A percentile compares a stretch with the other conserved stretches of the same genome.
Evolutionary conservation across 2,329 filamentous ascomycete species (phyloP).

Genomic region (Ascosphaera acerosa): DNA sequence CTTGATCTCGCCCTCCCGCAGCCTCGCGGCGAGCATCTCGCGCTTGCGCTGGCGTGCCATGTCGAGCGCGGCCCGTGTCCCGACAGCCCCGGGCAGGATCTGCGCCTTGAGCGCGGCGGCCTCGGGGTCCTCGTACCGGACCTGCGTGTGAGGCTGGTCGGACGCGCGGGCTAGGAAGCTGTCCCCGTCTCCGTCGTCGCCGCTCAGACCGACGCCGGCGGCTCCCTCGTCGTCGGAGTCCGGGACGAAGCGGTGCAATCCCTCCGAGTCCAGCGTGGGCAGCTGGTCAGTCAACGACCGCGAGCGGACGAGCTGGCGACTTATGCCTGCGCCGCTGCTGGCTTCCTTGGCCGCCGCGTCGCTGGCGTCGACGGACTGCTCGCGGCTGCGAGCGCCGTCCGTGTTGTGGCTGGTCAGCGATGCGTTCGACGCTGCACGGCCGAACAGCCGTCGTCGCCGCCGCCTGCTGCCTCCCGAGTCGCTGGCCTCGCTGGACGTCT

Average conservation of each 20-base stretch:
- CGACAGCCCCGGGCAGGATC: conserved; percentile 9
- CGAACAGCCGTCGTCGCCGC: conserved; percentile 16
- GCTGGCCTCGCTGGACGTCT: conserved; percentile 10
- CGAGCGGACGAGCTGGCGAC: conserved; percentile 6
- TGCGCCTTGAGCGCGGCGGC: conserved; percentile 31
- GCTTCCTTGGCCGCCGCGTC: conserved; percentile 15
- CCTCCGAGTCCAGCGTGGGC: conserved; percentile 2
- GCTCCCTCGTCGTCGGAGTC: conserved; percentile 3
- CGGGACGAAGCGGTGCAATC: conserved; percentile 1
- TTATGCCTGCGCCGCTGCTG: conserved; percentile 16
- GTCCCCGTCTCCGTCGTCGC: no score
- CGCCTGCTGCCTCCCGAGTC: conserved; percentile 7
- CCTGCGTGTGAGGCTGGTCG: conserved; percentile 14
- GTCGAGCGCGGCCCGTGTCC: no score
- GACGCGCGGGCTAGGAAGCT: no score
- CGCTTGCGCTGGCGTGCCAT: no score
- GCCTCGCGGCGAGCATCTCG: no score
- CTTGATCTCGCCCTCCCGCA: no score
- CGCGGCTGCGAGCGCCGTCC: conserved; percentile 13
- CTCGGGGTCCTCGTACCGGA: conserved; percentile 25
- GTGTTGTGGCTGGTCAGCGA: conserved; percentile 8
- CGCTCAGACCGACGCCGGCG: no score
- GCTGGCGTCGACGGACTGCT: conserved; percentile 25
- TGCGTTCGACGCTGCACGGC: conserved; percentile 18
- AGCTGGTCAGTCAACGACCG: conserved; percentile 2